Base-by-base conservation (phyloP, 768 basidiomycete genomes). In the Rhodosporidiobolus odoratus region DNA sequence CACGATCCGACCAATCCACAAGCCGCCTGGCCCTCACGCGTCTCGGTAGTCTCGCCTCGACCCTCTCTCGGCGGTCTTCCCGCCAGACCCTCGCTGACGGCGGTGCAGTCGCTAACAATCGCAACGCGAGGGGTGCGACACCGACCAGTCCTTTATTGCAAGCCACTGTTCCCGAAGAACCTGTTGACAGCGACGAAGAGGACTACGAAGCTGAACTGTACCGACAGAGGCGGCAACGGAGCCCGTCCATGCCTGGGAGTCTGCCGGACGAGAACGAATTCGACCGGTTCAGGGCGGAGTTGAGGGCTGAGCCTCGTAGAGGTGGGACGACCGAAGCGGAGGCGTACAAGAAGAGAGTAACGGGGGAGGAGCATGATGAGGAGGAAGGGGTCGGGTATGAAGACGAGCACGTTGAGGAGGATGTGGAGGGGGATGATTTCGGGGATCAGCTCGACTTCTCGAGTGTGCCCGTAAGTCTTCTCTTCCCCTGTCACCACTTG, bases 1-100 rank as follows among this genome's bases (percentile, higher is more conserved):
- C 95, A 4, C 87, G 91, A 3, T 97, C 94, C 2, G 95, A 97
- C 76, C 58, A 65, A 59, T 68, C 66, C 35, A 90, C 90, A 2
- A 76, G 78, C 45, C 76, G 81, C 9, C 75, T 81, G 34, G 76
- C 77, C 53, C 78, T 80, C 53, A 53, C 66, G 2, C 68, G 65
- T 16, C 75, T 80, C 35, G 77, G 79, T 15, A 80, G 77, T 61
- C 75, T 81, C 52, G 76, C 80, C 10, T 75, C 78, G 65, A 77
- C 45, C 73, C 54, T 73, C 45, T 74, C 73, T 9, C 67, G 61
- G 30, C 47, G 68, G 10, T 60, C 65, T 5, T 61, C 72, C 25
- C 38, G 69, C 45, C 27, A 45, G 4, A 34, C 69, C 13, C 72
- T 69, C 23, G 35, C 65, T 74, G 61, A 75, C 71, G 38, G 62